Evolutionary conservation across 345 rosid genomes (phyloP).

Genomic region (Leavenworthia alabamica): DNA sequence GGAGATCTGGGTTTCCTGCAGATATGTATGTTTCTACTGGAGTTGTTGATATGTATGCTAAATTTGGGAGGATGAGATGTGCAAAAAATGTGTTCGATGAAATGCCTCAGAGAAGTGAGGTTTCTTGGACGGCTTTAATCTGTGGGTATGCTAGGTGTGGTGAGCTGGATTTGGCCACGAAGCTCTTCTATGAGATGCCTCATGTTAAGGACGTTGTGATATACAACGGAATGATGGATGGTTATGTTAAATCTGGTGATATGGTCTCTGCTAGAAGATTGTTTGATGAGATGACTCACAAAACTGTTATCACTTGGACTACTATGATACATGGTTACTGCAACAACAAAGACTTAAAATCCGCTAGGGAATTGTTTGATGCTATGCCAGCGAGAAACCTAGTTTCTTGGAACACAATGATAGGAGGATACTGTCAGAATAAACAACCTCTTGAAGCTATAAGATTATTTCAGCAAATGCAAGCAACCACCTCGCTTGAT

Average conservation of each 20-base stretch:
- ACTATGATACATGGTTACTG: constrained; percentile 68
- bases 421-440: constrained; percentile 63
- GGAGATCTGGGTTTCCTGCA: constrained; percentile 46
- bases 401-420: constrained; percentile 75
- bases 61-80: constrained; percentile 37
- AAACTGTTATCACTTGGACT: constrained; percentile 72
- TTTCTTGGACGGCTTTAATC: constrained; percentile 73
- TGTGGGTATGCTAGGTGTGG: constrained; percentile 53
- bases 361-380: constrained; percentile 55
- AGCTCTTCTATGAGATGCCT: constrained; percentile 51
- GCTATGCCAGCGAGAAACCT: constrained; percentile 64
- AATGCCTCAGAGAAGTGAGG: constrained; percentile 52
- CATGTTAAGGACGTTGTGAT: constrained; percentile 44
- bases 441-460: constrained; percentile 63
- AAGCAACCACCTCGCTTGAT: constrained; percentile 39
- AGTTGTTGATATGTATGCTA: constrained; percentile 63
- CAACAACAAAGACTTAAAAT: constrained; percentile 38
- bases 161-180: constrained; percentile 40
- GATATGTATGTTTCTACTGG: constrained; percentile 64
- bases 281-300: constrained; percentile 46
- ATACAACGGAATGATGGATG: constrained; percentile 57
- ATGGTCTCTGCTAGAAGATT: constrained; percentile 47
- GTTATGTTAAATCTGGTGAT: constrained; percentile 60
- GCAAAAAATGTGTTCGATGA: constrained; percentile 57
- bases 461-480: constrained; percentile 57